phyloP scores from a whole-genome alignment of 768 basidiomycete genomes.

The Inosperma sp. region DNA sequence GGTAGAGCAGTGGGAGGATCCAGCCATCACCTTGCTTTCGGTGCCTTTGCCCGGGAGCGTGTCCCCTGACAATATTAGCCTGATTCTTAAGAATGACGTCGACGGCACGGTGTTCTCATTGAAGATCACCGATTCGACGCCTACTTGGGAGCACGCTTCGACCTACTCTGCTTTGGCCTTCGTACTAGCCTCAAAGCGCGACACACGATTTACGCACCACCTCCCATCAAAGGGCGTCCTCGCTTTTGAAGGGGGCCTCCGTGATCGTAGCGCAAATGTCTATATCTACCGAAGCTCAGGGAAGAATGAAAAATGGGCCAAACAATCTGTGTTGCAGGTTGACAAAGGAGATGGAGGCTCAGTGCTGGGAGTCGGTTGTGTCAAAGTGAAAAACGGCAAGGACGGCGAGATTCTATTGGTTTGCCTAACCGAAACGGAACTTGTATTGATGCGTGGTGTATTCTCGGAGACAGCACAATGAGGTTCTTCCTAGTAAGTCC shows the following conservation, averaged over 20 bases:
- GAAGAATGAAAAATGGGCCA: constrained; percentile 55
- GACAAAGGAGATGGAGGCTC: constrained; percentile 67
- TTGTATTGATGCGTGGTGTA: constrained; percentile 73
- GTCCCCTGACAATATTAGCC: constrained; percentile 28
- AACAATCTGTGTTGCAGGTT: constrained; percentile 77
- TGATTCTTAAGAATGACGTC: constrained; percentile 67
- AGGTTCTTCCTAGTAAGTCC: not conserved
- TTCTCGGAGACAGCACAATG: too few species aligned
- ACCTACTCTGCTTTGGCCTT: constrained; percentile 91
- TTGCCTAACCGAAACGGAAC: constrained; percentile 72
- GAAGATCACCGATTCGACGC: constrained; percentile 26
- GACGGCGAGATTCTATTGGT: constrained; percentile 47
- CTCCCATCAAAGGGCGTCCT: constrained; percentile 51
- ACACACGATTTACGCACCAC: constrained; percentile 85
- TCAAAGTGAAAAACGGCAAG: constrained; percentile 32
- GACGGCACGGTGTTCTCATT: constrained; percentile 66
- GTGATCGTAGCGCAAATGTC: constrained; percentile 70
- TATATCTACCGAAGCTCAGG: constrained; percentile 73
- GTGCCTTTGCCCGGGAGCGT: constrained; percentile 57
- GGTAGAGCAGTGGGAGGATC: constrained; percentile 24
- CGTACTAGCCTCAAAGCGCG: constrained; percentile 88
- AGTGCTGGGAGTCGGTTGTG: constrained; percentile 67
- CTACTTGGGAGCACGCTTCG: constrained; percentile 67
- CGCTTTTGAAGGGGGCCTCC: constrained; percentile 78
- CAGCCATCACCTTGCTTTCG: constrained; percentile 57